Evolutionary conservation across 164 flowering plant genomes (phyloP).

Genomic region (Tetracentron sinense): DNA sequence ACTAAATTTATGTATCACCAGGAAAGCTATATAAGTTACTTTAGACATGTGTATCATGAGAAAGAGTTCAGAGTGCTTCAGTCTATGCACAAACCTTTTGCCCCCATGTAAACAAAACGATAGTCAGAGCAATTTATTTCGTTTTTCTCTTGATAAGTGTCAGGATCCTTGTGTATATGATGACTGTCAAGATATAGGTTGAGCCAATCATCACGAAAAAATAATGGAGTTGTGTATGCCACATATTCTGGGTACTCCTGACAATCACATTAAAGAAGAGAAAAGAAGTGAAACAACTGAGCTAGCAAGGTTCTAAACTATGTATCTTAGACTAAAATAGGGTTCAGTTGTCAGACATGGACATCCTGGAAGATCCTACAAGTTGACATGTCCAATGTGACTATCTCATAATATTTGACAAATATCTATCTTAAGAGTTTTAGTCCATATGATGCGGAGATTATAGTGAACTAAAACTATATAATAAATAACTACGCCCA

Average conservation of each 20-base stretch:
- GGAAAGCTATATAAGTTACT: not conserved
- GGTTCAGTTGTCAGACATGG: not conserved
- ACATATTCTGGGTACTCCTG: constrained; percentile 89
- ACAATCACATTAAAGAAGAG: constrained; percentile 20
- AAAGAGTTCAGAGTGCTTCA: constrained; percentile 3
- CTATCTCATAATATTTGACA: not conserved
- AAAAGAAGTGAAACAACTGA: constrained; percentile 13
- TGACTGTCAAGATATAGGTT: constrained; percentile 82
- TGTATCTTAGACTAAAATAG: not conserved
- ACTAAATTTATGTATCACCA: not conserved
- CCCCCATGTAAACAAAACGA: constrained; percentile 98
- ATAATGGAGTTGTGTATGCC: constrained; percentile 69
- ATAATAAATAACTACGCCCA: too few species aligned
- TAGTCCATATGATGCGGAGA: too few species aligned
- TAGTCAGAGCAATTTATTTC: constrained; percentile 91
- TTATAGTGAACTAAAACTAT: too few species aligned
- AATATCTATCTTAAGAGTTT: too few species aligned
- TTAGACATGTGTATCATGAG: constrained; percentile 4
- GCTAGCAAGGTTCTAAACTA: not conserved
- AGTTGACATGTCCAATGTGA: not conserved
- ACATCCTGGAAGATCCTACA: not conserved
- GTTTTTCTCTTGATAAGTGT: constrained; percentile 36
- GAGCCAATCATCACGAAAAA: constrained; percentile 92
- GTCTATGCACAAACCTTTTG: constrained; percentile 67
- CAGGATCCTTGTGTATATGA: constrained; percentile 64